Percentiles rank a stretch among this genome's conserved stretches.
phyloP scores from a whole-genome alignment of 495 filamentous ascomycete species.

The Penicillium bialowiezense region DNA sequence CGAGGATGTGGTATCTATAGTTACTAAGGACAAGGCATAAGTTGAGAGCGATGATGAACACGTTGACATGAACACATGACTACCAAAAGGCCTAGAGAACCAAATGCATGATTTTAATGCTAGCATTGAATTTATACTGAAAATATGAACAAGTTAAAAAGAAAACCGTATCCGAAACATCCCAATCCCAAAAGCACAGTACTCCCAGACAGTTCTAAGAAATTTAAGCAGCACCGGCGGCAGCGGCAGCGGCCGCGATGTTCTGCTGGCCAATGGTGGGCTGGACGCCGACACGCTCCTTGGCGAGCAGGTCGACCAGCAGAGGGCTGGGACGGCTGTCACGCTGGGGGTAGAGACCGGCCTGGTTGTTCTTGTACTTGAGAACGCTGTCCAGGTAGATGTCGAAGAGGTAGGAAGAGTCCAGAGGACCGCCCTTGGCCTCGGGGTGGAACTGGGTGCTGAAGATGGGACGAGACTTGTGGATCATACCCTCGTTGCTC shows the following conservation, averaged over 20 bases:
- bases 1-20: constrained; percentile 97
- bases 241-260: constrained; percentile 40
- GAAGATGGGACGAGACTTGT: constrained; percentile 95
- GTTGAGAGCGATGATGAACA: constrained; percentile 9
- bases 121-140: constrained; percentile 10
- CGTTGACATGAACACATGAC: constrained; percentile 6
- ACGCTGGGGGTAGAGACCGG: constrained; percentile 58
- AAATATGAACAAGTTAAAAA: constrained; percentile 15
- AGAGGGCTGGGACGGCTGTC: constrained; percentile 83
- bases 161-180: constrained; percentile 5
- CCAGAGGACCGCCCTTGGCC: constrained; percentile 92
- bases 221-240: constrained; percentile 30
- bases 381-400: constrained; percentile 87
- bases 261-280: constrained; percentile 59
- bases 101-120: constrained; percentile 4
- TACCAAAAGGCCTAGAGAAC: constrained; percentile 4
- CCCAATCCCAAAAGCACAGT: constrained; percentile 12
- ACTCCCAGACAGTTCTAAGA: constrained; percentile 15
- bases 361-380: constrained; percentile 81
- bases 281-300: constrained; percentile 89
- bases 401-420: constrained; percentile 93
- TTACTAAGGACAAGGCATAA: constrained; percentile 42
- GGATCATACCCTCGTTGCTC: constrained; percentile 94
- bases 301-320: constrained; percentile 84
- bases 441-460: constrained; percentile 98